A percentile compares a stretch with the other conserved stretches of the same genome.
phyloP scores from a whole-genome alignment of 495 filamentous ascomycete species.

The Penicillium atrosanguineum region DNA sequence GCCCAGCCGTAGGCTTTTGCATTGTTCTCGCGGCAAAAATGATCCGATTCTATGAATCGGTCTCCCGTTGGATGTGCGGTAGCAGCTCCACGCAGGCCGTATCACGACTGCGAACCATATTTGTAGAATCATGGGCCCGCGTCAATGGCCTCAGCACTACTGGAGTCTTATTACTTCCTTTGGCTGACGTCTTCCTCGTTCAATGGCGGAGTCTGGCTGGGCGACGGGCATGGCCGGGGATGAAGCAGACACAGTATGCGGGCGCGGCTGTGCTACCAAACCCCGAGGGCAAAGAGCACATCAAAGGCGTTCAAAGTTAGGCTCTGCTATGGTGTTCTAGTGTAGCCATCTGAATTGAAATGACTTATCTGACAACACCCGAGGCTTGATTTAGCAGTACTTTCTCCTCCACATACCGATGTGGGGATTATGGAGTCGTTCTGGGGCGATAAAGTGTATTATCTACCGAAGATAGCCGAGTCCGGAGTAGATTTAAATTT shows the following conservation, averaged over 20 bases:
- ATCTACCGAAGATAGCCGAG: not conserved
- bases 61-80: constrained; percentile 4
- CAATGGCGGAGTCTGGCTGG: constrained; percentile 64
- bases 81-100: constrained; percentile 6
- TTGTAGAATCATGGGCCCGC: constrained; percentile 89
- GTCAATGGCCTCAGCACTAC: constrained; percentile 76
- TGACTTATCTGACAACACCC: not conserved
- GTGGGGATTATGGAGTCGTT: constrained; percentile 2
- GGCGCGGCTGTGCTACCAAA: constrained; percentile 46
- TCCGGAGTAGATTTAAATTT: not conserved
- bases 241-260: constrained; percentile 42
- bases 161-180: constrained; percentile 63
- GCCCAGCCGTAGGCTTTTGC: constrained; percentile 82
- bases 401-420: constrained; percentile 15
- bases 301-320: not conserved
- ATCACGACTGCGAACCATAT: constrained; percentile 67
- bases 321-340: not conserved
- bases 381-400: not conserved
- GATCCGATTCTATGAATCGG: constrained; percentile 56
- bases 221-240: constrained; percentile 41
- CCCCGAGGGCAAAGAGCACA: not conserved
- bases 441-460: not conserved
- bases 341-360: not conserved
- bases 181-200: constrained; percentile 71
- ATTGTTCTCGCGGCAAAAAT: constrained; percentile 66